Evolutionary conservation across 1,139 yeast species (phyloP).

Genomic region (Zygosaccharomyces pseudobailii): DNA sequence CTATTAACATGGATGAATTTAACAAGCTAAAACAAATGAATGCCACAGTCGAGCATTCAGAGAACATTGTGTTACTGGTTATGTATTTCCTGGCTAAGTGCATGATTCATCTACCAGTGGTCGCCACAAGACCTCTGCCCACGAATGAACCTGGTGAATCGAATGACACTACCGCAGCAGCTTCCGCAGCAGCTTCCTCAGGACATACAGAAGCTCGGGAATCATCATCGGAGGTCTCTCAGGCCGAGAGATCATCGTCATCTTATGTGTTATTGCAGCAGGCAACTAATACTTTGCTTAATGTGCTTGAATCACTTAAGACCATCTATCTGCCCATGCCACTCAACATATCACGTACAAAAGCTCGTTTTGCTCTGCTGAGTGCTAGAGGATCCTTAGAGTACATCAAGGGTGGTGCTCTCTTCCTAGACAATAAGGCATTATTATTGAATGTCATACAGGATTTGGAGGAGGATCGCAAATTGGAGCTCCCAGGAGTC

Average conservation of each 20-base stretch:
- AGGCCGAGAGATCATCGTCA: conserved; percentile 42
- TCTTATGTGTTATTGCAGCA: conserved; percentile 70
- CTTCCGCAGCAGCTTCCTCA: not conserved
- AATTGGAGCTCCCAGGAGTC: conserved; percentile 54
- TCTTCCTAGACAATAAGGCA: conserved; percentile 63
- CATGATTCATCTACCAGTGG: conserved; percentile 72
- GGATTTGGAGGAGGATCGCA: conserved; percentile 48
- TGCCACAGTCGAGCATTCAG: conserved; percentile 21
- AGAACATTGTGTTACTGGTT: conserved; percentile 55
- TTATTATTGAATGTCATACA: conserved; percentile 47
- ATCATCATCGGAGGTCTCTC: conserved; percentile 19
- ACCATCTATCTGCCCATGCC: conserved; percentile 59
- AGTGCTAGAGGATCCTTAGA: conserved; percentile 79
- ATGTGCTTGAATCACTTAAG: conserved; percentile 46
- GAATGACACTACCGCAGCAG: not conserved
- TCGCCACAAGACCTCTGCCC: conserved; percentile 41
- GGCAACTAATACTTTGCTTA: conserved; percentile 62
- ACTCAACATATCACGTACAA: conserved; percentile 62
- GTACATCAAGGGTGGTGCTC: conserved; percentile 77
- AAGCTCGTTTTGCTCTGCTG: conserved; percentile 61
- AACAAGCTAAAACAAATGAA: conserved; percentile 23
- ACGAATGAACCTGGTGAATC: conserved; percentile 5
- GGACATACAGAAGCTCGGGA: conserved; percentile 7
- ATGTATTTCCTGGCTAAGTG: conserved; percentile 78
- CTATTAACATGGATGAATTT: conserved; percentile 26